These are phyloP conservation scores for Monosporascus ibericus DNA, from an alignment of 2,329 filamentous ascomycete species.

Conservation along the genomic window DNA sequence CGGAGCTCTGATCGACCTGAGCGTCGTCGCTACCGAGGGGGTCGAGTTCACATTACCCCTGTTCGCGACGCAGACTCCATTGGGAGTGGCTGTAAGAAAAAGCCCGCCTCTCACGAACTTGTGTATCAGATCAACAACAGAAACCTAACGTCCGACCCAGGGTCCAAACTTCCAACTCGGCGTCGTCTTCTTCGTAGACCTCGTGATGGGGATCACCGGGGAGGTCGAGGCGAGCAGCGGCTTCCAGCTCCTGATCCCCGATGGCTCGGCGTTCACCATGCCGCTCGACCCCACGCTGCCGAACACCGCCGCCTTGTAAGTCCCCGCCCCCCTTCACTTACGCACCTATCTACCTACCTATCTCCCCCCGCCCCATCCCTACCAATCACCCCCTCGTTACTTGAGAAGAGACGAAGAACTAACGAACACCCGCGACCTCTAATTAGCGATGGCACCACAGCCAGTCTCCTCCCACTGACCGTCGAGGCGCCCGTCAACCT, in stretches of 20 bases:
- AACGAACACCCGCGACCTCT: conserved; percentile 1
- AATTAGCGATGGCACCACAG: conserved; percentile 17
- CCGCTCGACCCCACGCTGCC: conserved; percentile 12
- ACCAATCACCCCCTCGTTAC: no score
- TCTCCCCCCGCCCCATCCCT: background rate
- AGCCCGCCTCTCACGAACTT: no score
- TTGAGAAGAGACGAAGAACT: background rate
- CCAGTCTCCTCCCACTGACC: conserved; percentile 17
- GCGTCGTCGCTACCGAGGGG: conserved; percentile 7
- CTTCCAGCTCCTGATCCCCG: conserved; percentile 19
- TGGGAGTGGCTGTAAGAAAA: conserved; percentile 18
- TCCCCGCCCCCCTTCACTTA: background rate
- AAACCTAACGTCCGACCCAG: conserved; percentile 2
- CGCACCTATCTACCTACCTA: background rate
- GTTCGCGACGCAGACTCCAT: conserved; percentile 13
- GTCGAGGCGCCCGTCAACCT: conserved; percentile 14
- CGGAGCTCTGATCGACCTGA: conserved; percentile 17
- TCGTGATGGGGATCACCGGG: conserved; percentile 15
- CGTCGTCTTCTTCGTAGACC: conserved; percentile 18
- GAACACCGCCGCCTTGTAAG: conserved; percentile 21
- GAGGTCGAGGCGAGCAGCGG: conserved; percentile 16
- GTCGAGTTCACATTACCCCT: conserved; percentile 16
- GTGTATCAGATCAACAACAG: no score
- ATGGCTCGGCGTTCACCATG: conserved; percentile 18
- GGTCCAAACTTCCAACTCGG: conserved; percentile 19